Evolutionary conservation across 305 asterid genomes (phyloP), one percentile per base, ranked within the genome.

Genomic region (Solanum hybrid): DNA sequence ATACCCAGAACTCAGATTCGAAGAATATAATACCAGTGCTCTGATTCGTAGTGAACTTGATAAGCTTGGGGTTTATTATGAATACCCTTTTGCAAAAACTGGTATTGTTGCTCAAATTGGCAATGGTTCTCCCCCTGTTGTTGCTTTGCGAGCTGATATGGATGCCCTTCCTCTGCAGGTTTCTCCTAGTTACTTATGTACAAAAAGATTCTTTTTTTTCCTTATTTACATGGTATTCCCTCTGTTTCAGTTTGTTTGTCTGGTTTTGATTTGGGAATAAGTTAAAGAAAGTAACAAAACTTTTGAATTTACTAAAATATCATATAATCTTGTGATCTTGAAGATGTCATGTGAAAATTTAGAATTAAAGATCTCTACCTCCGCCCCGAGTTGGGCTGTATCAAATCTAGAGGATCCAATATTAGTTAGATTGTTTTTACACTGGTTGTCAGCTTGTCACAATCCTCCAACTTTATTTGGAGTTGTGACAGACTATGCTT

Each of bases 61-160:
- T 38, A 91, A 90, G 79, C 93, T 95, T 17, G 96, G 96, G 24
- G 93, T 95, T 79, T 75, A 15, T 89, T 96, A 94, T 79, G 94
- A 94, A 45, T 94, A 93, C 94, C 98, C 99, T 37, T 90, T 92
- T 92, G 96, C 97, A 8, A 91, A 91, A 91, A 96, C 98, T 90
- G 98, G 98, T 13, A 12, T 96, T 91, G 99, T 96, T 87, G 99
- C 97, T 90, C 96, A 90, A 91, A 92, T 95, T 88, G 98, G 98
- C 79, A 91, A 95, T 86, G 96, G 96, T 89, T 90, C 87, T 33
- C 92, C 92, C 10, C 98, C 97, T 90, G 93, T 95, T 68, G 95
- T 95, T 90, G 97, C 98, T 90, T 91, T 95, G 0, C 95, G 97
- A 91, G 99, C 99, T 84, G 98, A 95, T 77, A 95, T 95, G 97